phyloP scores from a whole-genome alignment of 2,329 filamentous ascomycete genomes.

The Chlorencoelia australis region DNA sequence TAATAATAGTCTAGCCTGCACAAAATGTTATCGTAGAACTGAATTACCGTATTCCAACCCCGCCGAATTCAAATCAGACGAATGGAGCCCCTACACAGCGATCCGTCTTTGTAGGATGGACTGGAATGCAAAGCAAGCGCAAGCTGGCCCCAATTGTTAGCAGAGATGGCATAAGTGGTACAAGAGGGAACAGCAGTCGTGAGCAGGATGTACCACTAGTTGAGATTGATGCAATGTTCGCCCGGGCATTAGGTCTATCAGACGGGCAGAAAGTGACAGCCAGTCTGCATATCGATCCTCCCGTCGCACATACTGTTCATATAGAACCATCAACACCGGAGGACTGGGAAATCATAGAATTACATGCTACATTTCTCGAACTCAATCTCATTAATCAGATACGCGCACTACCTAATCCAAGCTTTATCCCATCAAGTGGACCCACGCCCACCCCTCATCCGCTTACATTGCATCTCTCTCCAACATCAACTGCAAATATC shows the following conservation, averaged over 20 bases:
- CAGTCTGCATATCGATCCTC: conserved; percentile 77
- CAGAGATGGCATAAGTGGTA: conserved; percentile 59
- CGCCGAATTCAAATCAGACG: conserved; percentile 36
- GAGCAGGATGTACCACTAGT: conserved; percentile 71
- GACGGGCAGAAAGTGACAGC: conserved; percentile 72
- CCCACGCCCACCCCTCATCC: conserved; percentile 56
- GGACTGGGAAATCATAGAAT: conserved; percentile 98
- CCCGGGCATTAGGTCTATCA: conserved; percentile 60
- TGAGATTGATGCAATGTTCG: conserved; percentile 82
- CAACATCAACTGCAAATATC: conserved; percentile 90
- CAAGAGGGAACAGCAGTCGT: conserved; percentile 44
- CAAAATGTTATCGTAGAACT: conserved; percentile 97
- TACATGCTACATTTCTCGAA: conserved; percentile 92
- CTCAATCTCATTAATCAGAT: conserved; percentile 90
- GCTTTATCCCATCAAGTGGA: conserved; percentile 43
- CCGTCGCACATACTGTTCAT: conserved; percentile 84
- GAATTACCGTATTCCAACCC: conserved; percentile 54
- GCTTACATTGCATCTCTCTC: conserved; percentile 84
- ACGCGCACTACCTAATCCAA: conserved; percentile 81
- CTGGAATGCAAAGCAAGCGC: conserved; percentile 91
- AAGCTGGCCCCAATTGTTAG: conserved; percentile 63
- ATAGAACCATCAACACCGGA: conserved; percentile 92
- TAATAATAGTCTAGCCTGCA: conserved; percentile 48
- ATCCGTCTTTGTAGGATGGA: conserved; percentile 89
- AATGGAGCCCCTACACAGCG: conserved; percentile 42